Evolutionary conservation across 1,284 basidiomycete species (phyloP), one percentile per base, ranked within the genome.

Genomic region (Exsudoporus floridanus): DNA sequence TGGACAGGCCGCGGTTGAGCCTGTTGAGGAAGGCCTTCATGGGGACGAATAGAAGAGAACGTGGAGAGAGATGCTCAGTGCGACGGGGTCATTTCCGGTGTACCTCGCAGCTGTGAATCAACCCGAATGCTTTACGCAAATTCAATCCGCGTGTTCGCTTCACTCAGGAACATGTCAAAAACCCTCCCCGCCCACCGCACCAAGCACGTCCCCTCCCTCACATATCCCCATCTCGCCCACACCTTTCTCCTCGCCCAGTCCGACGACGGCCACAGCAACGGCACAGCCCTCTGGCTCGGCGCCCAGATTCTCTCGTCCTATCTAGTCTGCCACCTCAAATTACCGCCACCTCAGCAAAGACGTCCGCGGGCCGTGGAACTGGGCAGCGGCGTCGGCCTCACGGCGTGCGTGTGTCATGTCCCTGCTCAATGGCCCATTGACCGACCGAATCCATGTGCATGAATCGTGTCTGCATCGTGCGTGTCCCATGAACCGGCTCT

Each of bases 281-380:
- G 92, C 18, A 92, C 90, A n/a, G 84, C 90, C 2, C 81, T 95
- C 50, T 95, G 93, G 93, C 83, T 93, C 50, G 84, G 85, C 37
- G 88, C 82, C 0, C 92, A 94, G 69, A 80, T 86, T 60, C 78
- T 93, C 34, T 78, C 87, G 8, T 66, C 77, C 43, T 90, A 83
- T 64, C 76, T 92, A n/a, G 70, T 75, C 18, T 65, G 72, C 34
- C 58, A 67, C 46, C 55, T 56, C 51, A 59, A 56, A 50, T 60
- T 64, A 38, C 57, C 54, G 47, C 51, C 52, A 62, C 46, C 51
- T 0, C 16, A n/a, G 10, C 48, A 35, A 18, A 41, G 27, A 46
- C 69, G 54, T 46, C 77, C 74, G 33, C 73, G 73, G 50, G 86
- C 80, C 5, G 75, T 94, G 53, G 93, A 96, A 65, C 75, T 95